phyloP scores from a whole-genome alignment of 352 stramenopile genomes.

The Globisporangium canariense region DNA sequence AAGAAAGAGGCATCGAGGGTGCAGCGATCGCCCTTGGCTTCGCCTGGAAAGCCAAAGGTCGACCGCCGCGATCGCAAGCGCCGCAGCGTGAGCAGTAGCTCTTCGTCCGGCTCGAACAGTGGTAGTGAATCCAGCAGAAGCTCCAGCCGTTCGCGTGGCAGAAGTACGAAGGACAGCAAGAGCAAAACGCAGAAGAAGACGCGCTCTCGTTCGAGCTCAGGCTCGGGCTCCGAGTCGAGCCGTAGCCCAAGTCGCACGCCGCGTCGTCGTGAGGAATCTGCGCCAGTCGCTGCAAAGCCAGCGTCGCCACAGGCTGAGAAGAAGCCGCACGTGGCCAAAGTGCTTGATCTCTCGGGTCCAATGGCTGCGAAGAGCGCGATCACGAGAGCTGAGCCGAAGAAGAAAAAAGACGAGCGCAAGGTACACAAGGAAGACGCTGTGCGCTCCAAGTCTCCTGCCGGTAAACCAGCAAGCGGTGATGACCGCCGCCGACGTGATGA shows the following conservation, averaged over 20 bases:
- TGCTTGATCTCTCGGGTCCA: slow-evolving; percentile 18
- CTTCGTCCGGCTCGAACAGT: slow-evolving; percentile 22
- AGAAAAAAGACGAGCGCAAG: slow-evolving; percentile 7
- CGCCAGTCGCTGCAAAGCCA: neutral
- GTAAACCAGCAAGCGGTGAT: neutral
- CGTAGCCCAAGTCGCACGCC: slow-evolving; percentile 13
- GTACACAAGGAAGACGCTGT: neutral
- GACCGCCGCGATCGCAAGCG: slow-evolving; percentile 5
- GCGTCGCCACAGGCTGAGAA: neutral
- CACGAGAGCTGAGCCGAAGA: slow-evolving; percentile 3
- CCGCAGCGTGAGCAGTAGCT: slow-evolving; percentile 19
- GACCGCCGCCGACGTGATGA: neutral
- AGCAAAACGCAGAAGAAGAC: neutral
- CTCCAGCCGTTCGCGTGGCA: slow-evolving; percentile 21
- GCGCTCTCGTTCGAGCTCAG: slow-evolving; percentile 20
- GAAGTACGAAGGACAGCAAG: slow-evolving; percentile 9
- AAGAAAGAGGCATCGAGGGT: neutral
- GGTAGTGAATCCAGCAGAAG: slow-evolving; percentile 20
- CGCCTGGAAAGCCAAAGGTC: neutral
- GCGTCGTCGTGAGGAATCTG: neutral
- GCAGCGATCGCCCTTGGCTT: slow-evolving; percentile 1
- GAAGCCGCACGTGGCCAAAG: slow-evolving; percentile 3
- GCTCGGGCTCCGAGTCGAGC: slow-evolving; percentile 15
- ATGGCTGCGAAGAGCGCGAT: slow-evolving; percentile 7
- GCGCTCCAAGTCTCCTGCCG: neutral